These are phyloP conservation scores for Rugonectria rugulosa DNA, from an alignment of 2,329 filamentous ascomycete genomes.

Conservation along the genomic window DNA sequence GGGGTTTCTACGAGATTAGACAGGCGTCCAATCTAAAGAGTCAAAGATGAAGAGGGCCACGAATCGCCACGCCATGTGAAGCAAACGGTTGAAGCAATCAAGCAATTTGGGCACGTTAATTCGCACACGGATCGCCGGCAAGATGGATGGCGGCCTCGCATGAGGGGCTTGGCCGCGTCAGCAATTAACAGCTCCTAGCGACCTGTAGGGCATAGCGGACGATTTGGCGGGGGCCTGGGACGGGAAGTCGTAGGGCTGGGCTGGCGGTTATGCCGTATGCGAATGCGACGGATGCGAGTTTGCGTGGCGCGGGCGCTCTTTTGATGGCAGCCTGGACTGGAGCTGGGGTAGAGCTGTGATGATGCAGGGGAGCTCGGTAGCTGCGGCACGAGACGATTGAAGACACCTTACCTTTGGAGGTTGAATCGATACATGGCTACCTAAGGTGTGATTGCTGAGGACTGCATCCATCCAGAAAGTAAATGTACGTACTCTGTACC, in stretches of 20 bases:
- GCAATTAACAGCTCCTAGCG: conserved; percentile 16
- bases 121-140: conserved; percentile 19
- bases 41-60: background rate
- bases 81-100: background rate
- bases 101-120: background rate
- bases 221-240: background rate
- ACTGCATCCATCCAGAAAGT: too few relatives aligned
- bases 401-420: conserved; percentile 8
- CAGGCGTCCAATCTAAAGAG: conserved; percentile 1
- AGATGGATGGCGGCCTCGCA: conserved; percentile 6
- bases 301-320: conserved; percentile 10
- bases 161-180: conserved; percentile 29
- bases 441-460: too few relatives aligned
- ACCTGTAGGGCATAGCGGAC: background rate
- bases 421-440: too few relatives aligned
- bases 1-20: background rate
- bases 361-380: too few relatives aligned
- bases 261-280: too few relatives aligned
- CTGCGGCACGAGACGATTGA: background rate
- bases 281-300: conserved; percentile 19
- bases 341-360: too few relatives aligned
- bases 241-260: conserved; percentile 18
- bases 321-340: too few relatives aligned
- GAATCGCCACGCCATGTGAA: conserved; percentile 3
- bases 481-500: too few relatives aligned